phyloP scores from a whole-genome alignment of 345 rosid genomes.

The Aquilaria sinensis region DNA sequence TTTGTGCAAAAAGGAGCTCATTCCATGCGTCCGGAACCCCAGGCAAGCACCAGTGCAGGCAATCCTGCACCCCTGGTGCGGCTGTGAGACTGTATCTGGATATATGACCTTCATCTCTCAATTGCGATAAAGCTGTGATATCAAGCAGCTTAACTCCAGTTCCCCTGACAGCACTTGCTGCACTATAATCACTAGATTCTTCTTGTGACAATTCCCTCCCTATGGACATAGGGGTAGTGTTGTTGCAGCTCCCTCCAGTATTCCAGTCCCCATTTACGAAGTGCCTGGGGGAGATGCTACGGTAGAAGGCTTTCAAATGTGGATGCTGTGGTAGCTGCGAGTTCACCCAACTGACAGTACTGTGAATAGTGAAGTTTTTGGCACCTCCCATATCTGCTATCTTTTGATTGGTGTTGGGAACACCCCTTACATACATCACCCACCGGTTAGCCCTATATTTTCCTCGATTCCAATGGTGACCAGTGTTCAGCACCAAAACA shows the following conservation, averaged over 20 bases:
- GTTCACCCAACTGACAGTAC: conserved; percentile 60
- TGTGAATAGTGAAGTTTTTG: conserved; percentile 68
- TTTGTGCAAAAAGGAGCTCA: conserved; percentile 49
- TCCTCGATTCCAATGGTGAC: conserved; percentile 85
- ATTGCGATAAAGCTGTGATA: conserved; percentile 55
- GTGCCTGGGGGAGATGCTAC: conserved; percentile 82
- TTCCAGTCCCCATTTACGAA: conserved; percentile 84
- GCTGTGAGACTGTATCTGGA: conserved; percentile 54
- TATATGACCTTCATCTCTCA: conserved; percentile 84
- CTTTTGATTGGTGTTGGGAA: conserved; percentile 44
- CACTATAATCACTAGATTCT: conserved; percentile 54
- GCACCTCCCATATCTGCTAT: conserved; percentile 54
- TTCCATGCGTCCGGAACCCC: conserved; percentile 83
- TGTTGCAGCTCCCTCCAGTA: conserved; percentile 81
- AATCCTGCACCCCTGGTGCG: conserved; percentile 51
- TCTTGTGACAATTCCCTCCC: conserved; percentile 68
- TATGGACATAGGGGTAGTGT: conserved; percentile 62
- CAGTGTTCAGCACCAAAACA: conserved; percentile 72
- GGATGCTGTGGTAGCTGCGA: conserved; percentile 55
- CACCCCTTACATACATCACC: conserved; percentile 68
- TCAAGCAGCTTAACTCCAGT: conserved; percentile 65
- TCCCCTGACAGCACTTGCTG: conserved; percentile 53
- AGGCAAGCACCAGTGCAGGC: conserved; percentile 76
- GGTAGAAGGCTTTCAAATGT: conserved; percentile 50
- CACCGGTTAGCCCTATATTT: conserved; percentile 60